Evolutionary conservation across 768 basidiomycete genomes (phyloP), one percentile per base, ranked within the genome.

Genomic region (Trametes villosa): DNA sequence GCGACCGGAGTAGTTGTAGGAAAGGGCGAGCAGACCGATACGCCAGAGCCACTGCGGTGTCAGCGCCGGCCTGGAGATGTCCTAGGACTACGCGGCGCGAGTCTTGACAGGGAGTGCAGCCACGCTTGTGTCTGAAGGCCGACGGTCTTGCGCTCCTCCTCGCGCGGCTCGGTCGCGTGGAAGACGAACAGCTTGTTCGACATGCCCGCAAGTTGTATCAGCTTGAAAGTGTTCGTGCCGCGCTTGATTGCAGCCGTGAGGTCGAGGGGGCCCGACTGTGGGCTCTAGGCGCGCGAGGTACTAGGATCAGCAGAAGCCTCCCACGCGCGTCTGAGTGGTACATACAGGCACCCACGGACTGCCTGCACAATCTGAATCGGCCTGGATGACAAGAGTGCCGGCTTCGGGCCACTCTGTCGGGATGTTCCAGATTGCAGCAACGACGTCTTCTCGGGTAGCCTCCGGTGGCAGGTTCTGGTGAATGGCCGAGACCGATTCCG

Each of bases 141-240:
- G 13, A 57, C 38, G 1, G 52, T 29, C 17, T 48, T 30, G 11
- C 53, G 30, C 31, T 65, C 65, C 11, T 58, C 54, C 5, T 40
- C 42, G 17, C 60, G 50, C 17, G 67, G 69, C 22, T 54, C 42
- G 3, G 67, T 38, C n/a, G 65, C 69, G 44, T 65, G 66, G 12
- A 71, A 31, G 9, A 67, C 58, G 53, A 71, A 71, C 13, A 70
- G 33, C 24, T 42, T 56, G 44, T 60, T 59, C 15, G 68, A 62
- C 26, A 63, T 41, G n/a, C 62, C 65, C 11, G 33, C 56, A 15
- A 71, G 70, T 36, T 67, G 63, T 29, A 70, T 65, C 27, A 70
- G 33, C 8, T 59, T 54, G 8, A 67, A n/a, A 5, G 47, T 63
- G 49, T 70, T 70, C 27, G 4, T 27, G 13, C 70, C 68, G 3